Evolutionary conservation across 768 basidiomycete species (phyloP).

Genomic region (Leucocoprinus leucothites): DNA sequence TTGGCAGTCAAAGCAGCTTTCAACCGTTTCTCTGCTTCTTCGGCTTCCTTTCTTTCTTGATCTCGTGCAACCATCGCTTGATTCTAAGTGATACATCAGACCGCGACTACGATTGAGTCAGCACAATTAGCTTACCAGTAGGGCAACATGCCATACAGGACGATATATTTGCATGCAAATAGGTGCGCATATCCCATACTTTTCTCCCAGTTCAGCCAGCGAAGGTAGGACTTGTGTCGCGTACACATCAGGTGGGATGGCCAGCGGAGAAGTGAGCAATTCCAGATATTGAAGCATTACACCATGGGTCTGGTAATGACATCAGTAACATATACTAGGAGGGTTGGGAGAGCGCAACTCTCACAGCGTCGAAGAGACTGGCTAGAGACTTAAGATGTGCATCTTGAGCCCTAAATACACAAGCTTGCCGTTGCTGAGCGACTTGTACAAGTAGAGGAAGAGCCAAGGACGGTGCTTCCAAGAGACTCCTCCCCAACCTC

Average conservation of each 20-base stretch:
- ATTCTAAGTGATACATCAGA: slow-evolving; percentile 33
- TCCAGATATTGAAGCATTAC: slow-evolving; percentile 92
- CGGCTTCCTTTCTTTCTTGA: slow-evolving; percentile 48
- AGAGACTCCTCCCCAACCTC: slow-evolving; percentile 59
- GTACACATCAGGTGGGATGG: slow-evolving; percentile 70
- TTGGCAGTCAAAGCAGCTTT: slow-evolving; percentile 80
- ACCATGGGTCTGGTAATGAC: slow-evolving; percentile 70
- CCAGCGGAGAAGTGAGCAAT: slow-evolving; percentile 70
- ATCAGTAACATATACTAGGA: slow-evolving; percentile 16
- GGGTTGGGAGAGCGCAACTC: slow-evolving; percentile 27
- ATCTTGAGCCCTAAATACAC: slow-evolving; percentile 70
- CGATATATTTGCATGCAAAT: slow-evolving; percentile 95
- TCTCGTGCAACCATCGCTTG: slow-evolving; percentile 64
- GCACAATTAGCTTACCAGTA: slow-evolving; percentile 48
- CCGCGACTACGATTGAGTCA: slow-evolving; percentile 1
- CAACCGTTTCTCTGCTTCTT: slow-evolving; percentile 77
- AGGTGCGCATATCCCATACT: slow-evolving; percentile 78
- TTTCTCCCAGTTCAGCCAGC: slow-evolving; percentile 65
- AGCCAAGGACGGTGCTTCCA: slow-evolving; percentile 68
- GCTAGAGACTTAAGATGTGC: slow-evolving; percentile 85
- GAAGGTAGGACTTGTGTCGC: slow-evolving; percentile 72
- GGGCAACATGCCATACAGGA: slow-evolving; percentile 64
- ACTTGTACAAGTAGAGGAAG: slow-evolving; percentile 88
- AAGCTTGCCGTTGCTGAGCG: slow-evolving; percentile 86
- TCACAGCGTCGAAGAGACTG: slow-evolving; percentile 83